These are phyloP conservation scores for Colletotrichum sp. DNA, from an alignment of 2,329 filamentous ascomycete genomes.

Conservation along the genomic window DNA sequence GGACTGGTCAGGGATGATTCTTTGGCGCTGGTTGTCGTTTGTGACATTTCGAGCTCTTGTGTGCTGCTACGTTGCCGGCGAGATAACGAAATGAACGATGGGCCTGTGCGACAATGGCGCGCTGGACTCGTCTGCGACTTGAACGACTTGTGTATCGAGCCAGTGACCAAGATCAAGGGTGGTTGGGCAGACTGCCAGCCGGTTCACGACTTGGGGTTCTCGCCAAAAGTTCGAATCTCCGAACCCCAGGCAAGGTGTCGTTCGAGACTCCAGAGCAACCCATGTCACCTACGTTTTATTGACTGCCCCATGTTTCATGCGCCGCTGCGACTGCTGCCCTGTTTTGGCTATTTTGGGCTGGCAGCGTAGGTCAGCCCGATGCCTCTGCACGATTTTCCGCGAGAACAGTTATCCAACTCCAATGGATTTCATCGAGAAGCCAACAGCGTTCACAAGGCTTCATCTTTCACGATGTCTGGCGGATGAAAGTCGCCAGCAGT, in stretches of 20 bases:
- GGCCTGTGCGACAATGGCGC: background rate
- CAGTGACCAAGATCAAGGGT: background rate
- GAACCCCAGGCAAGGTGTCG: background rate
- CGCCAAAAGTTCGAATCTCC: constrained; percentile 15
- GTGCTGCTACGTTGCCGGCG: background rate
- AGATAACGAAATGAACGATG: constrained; percentile 1
- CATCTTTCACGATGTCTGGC: background rate
- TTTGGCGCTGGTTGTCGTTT: background rate
- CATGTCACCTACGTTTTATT: background rate
- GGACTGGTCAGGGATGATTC: background rate
- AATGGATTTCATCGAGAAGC: background rate
- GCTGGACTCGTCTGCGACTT: background rate
- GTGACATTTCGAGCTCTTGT: background rate
- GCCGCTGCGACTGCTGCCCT: background rate
- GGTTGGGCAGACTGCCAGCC: background rate
- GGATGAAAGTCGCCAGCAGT: background rate
- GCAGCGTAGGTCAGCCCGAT: background rate
- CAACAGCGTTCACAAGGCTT: background rate
- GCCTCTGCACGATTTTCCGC: background rate
- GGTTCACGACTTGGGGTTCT: background rate
- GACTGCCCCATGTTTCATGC: constrained; percentile 10
- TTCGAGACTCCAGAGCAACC: constrained; percentile 6
- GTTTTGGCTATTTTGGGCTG: constrained; percentile 7
- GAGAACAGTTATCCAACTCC: background rate
- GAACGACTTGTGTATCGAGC: background rate